Evolutionary conservation across 1,139 yeast species (phyloP).

Genomic region (Geotrichum histeridarum): DNA sequence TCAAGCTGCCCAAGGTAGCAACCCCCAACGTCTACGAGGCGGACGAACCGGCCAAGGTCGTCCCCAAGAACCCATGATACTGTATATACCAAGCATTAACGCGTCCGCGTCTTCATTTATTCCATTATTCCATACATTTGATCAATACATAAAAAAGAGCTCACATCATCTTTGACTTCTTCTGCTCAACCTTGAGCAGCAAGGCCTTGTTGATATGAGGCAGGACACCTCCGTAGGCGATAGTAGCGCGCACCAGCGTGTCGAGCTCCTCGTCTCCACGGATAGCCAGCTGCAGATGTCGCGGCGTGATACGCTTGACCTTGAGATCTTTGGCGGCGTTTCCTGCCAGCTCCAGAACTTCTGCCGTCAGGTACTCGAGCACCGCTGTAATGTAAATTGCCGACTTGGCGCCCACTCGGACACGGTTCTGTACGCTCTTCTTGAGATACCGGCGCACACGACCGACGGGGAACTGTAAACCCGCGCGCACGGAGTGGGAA

Average conservation of each 20-base stretch:
- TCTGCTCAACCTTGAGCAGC: slow-evolving; percentile 86
- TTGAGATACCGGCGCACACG: slow-evolving; percentile 95
- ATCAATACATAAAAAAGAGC: not conserved
- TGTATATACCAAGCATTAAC: not conserved
- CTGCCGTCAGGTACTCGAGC: slow-evolving; percentile 94
- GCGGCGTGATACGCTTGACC: slow-evolving; percentile 97
- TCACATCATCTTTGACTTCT: slow-evolving; percentile 46
- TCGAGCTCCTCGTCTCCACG: slow-evolving; percentile 99
- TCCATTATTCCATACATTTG: not conserved
- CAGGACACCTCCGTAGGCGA: slow-evolving; percentile 98
- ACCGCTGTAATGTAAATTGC: slow-evolving; percentile 97
- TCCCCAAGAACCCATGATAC: not conserved
- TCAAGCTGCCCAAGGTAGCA: slow-evolving; percentile 30
- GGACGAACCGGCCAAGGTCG: not conserved
- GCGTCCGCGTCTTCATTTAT: slow-evolving; percentile 1
- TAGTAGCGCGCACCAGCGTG: slow-evolving; percentile 91
- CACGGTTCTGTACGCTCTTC: slow-evolving; percentile 84
- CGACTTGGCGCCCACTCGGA: slow-evolving; percentile 95
- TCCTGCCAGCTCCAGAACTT: slow-evolving; percentile 97
- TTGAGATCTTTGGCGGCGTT: slow-evolving; percentile 98
- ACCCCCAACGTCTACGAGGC: slow-evolving; percentile 10
- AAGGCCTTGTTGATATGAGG: slow-evolving; percentile 96
- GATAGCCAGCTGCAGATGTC: slow-evolving; percentile 96
- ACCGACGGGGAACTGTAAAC: slow-evolving; percentile 96
- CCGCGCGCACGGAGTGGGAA: slow-evolving; percentile 96